Conservation (phyloP, 2,329 filamentous ascomycete genomes). For the Cadophora malorum region DNA sequence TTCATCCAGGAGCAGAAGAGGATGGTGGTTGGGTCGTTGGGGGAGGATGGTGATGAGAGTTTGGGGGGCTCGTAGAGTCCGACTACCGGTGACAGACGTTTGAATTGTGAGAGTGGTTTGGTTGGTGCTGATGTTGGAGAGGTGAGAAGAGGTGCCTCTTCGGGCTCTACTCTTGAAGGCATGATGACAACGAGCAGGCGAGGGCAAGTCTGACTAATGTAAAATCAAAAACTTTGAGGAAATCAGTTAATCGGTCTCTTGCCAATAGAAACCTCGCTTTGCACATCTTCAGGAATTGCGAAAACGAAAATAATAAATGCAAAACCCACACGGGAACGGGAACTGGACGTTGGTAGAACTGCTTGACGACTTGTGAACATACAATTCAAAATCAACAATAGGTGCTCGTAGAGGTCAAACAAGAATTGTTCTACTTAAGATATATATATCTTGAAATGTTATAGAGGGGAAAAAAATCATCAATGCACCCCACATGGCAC, state of each 20-base stretch:
- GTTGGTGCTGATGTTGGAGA: not conserved
- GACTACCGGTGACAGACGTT: slow-evolving; percentile 34
- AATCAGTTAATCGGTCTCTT: not conserved
- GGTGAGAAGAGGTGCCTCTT: not conserved
- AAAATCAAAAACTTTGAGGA: not conserved
- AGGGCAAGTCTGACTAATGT: not conserved
- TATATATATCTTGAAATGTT: not conserved
- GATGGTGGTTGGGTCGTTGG: slow-evolving; percentile 46
- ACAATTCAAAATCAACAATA: not conserved
- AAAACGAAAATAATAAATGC: not conserved
- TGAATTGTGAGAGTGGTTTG: slow-evolving; percentile 40
- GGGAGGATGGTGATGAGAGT: not conserved
- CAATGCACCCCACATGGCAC: slow-evolving; percentile 12
- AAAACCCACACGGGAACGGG: not conserved
- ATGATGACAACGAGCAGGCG: slow-evolving; percentile 1
- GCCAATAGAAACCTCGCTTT: not conserved
- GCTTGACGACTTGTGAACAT: not conserved
- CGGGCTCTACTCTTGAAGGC: slow-evolving; percentile 14
- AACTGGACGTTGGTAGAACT: not conserved
- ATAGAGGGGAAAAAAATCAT: not conserved
- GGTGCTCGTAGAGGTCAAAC: not conserved
- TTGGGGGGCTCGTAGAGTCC: slow-evolving; percentile 34
- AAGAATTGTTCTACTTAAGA: slow-evolving; percentile 1
- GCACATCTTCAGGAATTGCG: not conserved
- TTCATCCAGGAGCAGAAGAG: slow-evolving; percentile 66